Percentiles rank a stretch among this genome's conserved stretches.
Conservation (phyloP, 306 rosid species). For the Trifolium pratense region DNA sequence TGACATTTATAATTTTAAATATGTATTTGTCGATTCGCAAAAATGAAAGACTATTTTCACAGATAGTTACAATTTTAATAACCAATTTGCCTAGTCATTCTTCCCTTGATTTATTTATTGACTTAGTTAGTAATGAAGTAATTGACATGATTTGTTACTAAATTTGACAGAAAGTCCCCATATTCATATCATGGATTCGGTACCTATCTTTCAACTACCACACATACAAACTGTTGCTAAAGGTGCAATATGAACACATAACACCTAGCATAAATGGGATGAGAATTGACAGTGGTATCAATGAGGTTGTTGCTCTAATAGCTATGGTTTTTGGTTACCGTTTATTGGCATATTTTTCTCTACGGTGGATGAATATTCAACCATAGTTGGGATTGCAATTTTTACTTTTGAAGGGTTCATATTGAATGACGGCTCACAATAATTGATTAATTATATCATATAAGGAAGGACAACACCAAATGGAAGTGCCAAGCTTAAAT, state of each 20-base stretch:
- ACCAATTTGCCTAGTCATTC: too few relatives aligned
- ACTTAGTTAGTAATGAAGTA: not conserved
- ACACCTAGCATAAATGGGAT: constrained; percentile 62
- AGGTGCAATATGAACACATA: constrained; percentile 75
- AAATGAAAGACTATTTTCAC: too few relatives aligned
- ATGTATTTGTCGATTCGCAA: too few relatives aligned
- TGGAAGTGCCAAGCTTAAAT: not conserved
- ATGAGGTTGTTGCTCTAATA: constrained; percentile 70
- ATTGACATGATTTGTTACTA: constrained; percentile 18
- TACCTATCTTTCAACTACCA: constrained; percentile 93
- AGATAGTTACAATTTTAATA: too few relatives aligned
- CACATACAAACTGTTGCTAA: constrained; percentile 84
- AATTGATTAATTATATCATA: not conserved
- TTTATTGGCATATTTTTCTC: constrained; percentile 82
- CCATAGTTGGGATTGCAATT: constrained; percentile 15
- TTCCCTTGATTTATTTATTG: too few relatives aligned
- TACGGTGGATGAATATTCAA: constrained; percentile 71
- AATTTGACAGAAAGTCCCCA: constrained; percentile 75
- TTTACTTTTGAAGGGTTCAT: not conserved
- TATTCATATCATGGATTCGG: constrained; percentile 89
- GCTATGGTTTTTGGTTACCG: constrained; percentile 96
- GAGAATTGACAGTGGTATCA: constrained; percentile 59
- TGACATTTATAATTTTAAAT: too few relatives aligned
- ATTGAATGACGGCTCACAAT: constrained; percentile 6
- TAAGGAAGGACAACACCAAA: constrained; percentile 3